Base-by-base conservation (phyloP, 2,329 filamentous ascomycete genomes). In the Aspergillus niger region DNA sequence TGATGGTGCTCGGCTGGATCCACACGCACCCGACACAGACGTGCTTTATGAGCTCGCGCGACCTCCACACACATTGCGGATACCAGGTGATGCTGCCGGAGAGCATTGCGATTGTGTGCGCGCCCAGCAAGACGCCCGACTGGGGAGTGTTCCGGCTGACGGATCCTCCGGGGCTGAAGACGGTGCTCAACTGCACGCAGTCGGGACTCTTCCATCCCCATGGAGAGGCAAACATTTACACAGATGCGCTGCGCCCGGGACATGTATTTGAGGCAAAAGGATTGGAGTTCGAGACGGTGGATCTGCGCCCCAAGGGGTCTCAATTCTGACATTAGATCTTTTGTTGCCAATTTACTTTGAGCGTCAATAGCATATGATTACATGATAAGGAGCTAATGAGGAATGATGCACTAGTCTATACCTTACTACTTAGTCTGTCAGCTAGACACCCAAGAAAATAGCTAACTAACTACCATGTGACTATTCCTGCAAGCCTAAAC, bases 1-100 rank as follows among this genome's bases (percentile, higher is more conserved):
- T 98, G 38, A 86, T 97, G 75, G 87, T 96, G 56, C 83, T 97
- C 5, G 94, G 94, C 41, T 99, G 95, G 95, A 99, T 99, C 63
- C 95, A 99, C 74, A 99, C 95, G 0, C 95, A 99, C 74, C 95
- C 95, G 0, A 92, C 90, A 0, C 95, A 99, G 78, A 96, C 92
- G 0, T 99, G 95, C 76, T 99, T 99, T 75, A 96, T 99, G 91
- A 97, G 92, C 73, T 95, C 90, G 52, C 83, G 94, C 53, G 95
- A 99, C 72, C 74, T 98, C 66, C 95, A 99, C 73, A 99, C 96
- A 0, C 94, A 97, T 72, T 89, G 89, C 3, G 92, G 92, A 10
- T 98, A 97, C 74, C 95, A 99, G 77, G 88, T 95, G 61, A 97
- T 97, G 92, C 86, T 98, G 78, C 89, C 92, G 0, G 95, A 99